These are phyloP conservation scores for Cicer judaicum DNA, from an alignment of 306 rosid species.

Conservation along the genomic window DNA sequence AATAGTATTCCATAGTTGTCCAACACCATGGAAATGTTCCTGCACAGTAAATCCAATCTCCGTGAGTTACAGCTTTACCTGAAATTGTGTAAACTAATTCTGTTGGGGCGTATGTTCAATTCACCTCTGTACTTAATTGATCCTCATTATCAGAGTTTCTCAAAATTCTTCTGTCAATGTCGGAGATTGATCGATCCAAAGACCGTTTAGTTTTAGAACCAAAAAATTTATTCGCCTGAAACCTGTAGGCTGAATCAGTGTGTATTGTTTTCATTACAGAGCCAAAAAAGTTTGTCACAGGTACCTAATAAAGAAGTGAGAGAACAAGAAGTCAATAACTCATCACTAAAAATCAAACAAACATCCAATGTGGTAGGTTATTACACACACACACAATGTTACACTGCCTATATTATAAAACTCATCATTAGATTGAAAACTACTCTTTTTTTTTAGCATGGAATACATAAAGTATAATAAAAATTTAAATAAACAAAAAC, in stretches of 20 bases:
- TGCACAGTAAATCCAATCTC: conserved; percentile 48
- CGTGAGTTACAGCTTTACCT: conserved; percentile 35
- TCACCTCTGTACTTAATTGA: conserved; percentile 56
- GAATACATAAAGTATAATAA: no score
- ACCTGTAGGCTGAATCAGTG: conserved; percentile 82
- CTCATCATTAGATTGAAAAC: no score
- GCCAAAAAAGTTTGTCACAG: conserved; percentile 95
- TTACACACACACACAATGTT: no score
- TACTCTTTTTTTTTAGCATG: no score
- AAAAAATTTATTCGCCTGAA: conserved; percentile 41
- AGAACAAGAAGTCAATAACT: conserved; percentile 30
- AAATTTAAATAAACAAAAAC: no score
- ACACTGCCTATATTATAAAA: no score
- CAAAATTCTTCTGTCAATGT: conserved; percentile 48
- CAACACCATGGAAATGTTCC: conserved; percentile 50
- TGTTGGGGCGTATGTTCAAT: conserved; percentile 12
- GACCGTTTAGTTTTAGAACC: conserved; percentile 41
- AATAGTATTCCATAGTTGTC: conserved; percentile 54
- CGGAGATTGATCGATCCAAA: conserved; percentile 44
- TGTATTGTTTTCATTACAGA: conserved; percentile 92
- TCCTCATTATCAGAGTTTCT: conserved; percentile 47
- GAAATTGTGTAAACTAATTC: conserved; percentile 18
- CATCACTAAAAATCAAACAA: conserved; percentile 19
- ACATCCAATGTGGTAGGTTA: conserved; percentile 1
- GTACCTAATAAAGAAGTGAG: conserved; percentile 62